Evolutionary conservation across 495 filamentous ascomycete genomes (phyloP).

Genomic region (Wilcoxina mikolae): DNA sequence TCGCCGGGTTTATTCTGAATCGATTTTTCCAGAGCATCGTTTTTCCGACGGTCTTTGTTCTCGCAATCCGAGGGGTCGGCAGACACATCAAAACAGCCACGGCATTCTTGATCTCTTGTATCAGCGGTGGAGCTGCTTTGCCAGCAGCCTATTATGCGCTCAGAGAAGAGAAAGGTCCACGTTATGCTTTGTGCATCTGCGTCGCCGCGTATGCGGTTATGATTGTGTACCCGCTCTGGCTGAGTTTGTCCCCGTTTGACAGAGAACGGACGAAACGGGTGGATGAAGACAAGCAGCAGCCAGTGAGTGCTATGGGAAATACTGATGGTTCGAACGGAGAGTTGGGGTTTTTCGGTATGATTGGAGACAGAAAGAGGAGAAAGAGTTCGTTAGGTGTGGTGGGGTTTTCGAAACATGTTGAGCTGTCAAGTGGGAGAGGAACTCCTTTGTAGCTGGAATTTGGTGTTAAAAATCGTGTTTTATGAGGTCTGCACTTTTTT

Average conservation of each 20-base stretch:
- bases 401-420: neutral
- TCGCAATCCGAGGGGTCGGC: slow-evolving; percentile 46
- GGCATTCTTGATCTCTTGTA: slow-evolving; percentile 40
- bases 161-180: slow-evolving; percentile 25
- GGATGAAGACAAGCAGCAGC: neutral
- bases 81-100: slow-evolving; percentile 45
- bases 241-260: slow-evolving; percentile 42
- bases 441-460: too few species aligned
- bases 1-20: slow-evolving; percentile 40
- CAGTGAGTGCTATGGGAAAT: neutral
- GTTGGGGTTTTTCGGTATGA: neutral
- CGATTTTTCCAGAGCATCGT: slow-evolving; percentile 48
- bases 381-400: neutral
- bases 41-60: slow-evolving; percentile 49
- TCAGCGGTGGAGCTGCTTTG: slow-evolving; percentile 43
- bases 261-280: slow-evolving; percentile 48
- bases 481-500: too few species aligned
- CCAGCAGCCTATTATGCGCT: slow-evolving; percentile 41
- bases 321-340: neutral
- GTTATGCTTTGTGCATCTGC: slow-evolving; percentile 42
- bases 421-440: too few species aligned
- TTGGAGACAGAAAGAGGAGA: neutral
- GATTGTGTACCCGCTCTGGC: slow-evolving; percentile 44
- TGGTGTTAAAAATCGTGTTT: too few species aligned
- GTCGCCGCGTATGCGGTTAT: slow-evolving; percentile 45